Conservation (phyloP, 83 land plant genomes). For the Picea abies region DNA sequence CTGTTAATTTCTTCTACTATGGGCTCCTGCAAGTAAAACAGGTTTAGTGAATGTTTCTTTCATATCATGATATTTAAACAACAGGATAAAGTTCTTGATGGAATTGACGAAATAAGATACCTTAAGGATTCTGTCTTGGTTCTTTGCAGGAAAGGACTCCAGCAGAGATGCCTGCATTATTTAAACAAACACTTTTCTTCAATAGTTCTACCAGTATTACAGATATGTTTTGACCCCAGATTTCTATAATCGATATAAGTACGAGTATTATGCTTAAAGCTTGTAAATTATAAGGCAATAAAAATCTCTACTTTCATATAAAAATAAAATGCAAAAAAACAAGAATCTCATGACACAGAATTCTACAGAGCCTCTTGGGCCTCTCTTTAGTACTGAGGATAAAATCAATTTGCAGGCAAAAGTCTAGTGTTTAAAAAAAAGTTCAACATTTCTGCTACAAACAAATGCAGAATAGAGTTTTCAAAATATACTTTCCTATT, state of each 20-base stretch:
- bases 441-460: no score
- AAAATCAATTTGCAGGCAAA: no score
- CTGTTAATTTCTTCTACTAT: slow-evolving; percentile 65
- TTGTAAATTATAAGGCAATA: background rate
- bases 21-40: slow-evolving; percentile 45
- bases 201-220: background rate
- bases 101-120: background rate
- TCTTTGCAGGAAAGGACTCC: background rate
- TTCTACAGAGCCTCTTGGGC: background rate
- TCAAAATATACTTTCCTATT: no score
- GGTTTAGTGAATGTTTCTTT: background rate
- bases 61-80: background rate
- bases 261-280: no score
- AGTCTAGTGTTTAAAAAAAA: no score
- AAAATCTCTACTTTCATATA: background rate
- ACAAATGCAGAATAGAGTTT: no score
- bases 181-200: background rate
- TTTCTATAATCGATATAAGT: background rate
- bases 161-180: background rate
- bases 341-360: background rate
- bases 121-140: background rate
- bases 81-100: background rate
- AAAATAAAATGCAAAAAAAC: background rate
- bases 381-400: no score
- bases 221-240: background rate